These are phyloP conservation scores for Schoenoplectus tabernaemontani DNA, from an alignment of 202 grass and related monocot species.

Conservation along the genomic window DNA sequence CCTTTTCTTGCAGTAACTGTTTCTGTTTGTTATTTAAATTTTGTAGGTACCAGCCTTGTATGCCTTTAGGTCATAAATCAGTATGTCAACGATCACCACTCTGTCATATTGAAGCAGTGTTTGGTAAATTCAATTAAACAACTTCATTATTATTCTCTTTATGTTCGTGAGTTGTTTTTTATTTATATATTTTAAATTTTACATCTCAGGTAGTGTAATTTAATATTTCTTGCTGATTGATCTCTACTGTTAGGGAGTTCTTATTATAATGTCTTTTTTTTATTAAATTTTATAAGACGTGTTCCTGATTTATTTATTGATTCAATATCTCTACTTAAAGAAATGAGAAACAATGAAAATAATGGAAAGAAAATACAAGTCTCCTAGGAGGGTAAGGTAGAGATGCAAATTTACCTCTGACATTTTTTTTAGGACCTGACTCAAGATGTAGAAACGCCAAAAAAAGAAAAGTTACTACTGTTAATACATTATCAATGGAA, in stretches of 20 bases:
- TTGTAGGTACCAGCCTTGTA: conserved; percentile 18
- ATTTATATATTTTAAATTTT: background rate
- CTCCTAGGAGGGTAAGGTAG: background rate
- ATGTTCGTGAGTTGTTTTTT: background rate
- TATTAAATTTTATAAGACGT: background rate
- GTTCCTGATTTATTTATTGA: background rate
- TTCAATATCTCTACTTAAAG: background rate
- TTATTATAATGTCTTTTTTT: background rate
- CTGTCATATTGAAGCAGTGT: background rate
- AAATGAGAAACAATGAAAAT: background rate
- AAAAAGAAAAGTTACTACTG: conserved; percentile 13
- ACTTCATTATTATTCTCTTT: background rate
- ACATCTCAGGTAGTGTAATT: background rate
- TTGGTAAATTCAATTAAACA: conserved; percentile 18
- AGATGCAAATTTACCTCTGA: background rate
- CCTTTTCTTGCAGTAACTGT: background rate
- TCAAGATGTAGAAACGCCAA: background rate
- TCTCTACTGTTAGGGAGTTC: background rate
- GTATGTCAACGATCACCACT: conserved; percentile 13
- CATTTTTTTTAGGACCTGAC: background rate
- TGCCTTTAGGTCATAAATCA: conserved; percentile 17
- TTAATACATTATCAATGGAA: conserved; percentile 25
- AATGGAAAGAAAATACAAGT: background rate
- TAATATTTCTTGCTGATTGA: background rate
- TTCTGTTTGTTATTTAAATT: background rate